phyloP scores from a whole-genome alignment of 352 stramenopile species.

The Thalassiosira mediterranea region DNA sequence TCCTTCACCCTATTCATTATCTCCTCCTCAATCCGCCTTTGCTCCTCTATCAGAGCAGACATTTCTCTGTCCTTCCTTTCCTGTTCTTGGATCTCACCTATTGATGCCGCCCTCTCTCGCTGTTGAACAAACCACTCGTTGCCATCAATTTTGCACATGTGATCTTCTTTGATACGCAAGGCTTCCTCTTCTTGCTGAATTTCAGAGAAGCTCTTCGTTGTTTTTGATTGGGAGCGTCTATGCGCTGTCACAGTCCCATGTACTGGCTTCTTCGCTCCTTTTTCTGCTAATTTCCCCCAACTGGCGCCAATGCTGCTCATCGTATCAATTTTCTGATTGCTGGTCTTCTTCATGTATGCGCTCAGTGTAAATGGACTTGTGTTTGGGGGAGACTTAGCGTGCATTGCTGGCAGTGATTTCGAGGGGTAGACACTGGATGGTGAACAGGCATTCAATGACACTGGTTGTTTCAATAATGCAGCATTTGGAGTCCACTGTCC shows the following conservation, averaged over 20 bases:
- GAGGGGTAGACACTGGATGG: too few species aligned
- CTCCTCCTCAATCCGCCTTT: slow-evolving; percentile 73
- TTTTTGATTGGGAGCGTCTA: not conserved
- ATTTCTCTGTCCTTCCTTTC: slow-evolving; percentile 63
- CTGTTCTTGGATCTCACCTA: slow-evolving; percentile 72
- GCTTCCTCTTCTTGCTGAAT: slow-evolving; percentile 79
- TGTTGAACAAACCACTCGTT: slow-evolving; percentile 77
- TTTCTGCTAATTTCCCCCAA: slow-evolving; percentile 1
- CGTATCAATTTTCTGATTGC: slow-evolving; percentile 7
- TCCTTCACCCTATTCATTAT: slow-evolving; percentile 41
- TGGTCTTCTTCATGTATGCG: slow-evolving; percentile 43
- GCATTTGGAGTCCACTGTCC: not conserved
- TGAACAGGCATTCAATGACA: not conserved
- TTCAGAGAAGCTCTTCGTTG: slow-evolving; percentile 58
- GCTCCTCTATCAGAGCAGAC: slow-evolving; percentile 70
- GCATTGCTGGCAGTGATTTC: not conserved
- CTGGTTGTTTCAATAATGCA: slow-evolving; percentile 3
- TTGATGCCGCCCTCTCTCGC: slow-evolving; percentile 72
- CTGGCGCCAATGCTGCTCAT: slow-evolving; percentile 15
- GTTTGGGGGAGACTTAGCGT: not conserved
- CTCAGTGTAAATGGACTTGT: slow-evolving; percentile 30
- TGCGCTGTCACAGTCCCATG: too few species aligned
- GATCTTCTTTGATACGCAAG: slow-evolving; percentile 63
- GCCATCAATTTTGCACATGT: slow-evolving; percentile 51
- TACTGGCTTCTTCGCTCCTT: slow-evolving; percentile 9